A percentile compares a stretch with the other conserved stretches of the same genome.
These are phyloP conservation scores for Rhizopus arrhizus DNA, from an alignment of 371 early-diverging fungal genomes.

Conservation along the genomic window DNA sequence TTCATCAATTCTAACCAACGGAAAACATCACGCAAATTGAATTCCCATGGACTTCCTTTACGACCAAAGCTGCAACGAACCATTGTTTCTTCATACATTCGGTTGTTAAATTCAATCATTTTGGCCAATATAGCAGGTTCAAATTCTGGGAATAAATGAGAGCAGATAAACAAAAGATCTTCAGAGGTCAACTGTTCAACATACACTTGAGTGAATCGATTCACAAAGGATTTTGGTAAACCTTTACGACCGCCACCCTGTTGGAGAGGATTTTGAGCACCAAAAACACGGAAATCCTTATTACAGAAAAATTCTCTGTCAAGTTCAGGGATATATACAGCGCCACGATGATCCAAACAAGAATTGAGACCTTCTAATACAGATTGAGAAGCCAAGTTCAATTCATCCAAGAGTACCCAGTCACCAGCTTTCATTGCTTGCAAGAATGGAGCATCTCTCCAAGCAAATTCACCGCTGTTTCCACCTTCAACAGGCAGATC, in stretches of 20 bases:
- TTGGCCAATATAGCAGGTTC: slow-evolving; percentile 51
- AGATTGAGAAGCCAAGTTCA: slow-evolving; percentile 98
- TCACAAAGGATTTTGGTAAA: slow-evolving; percentile 97
- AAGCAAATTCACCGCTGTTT: slow-evolving; percentile 86
- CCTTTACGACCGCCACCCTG: slow-evolving; percentile 99
- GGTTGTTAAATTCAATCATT: slow-evolving; percentile 89
- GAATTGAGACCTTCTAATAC: slow-evolving; percentile 99
- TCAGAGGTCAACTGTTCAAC: slow-evolving; percentile 79
- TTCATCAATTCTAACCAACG: slow-evolving; percentile 89
- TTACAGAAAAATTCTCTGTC: slow-evolving; percentile 84
- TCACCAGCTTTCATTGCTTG: slow-evolving; percentile 94
- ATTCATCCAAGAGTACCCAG: slow-evolving; percentile 99
- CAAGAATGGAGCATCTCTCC: slow-evolving; percentile 97
- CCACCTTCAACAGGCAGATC: slow-evolving; percentile 95
- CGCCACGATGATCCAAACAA: slow-evolving; percentile 97
- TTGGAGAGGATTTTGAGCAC: slow-evolving; percentile 97
- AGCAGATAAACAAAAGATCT: slow-evolving; percentile 81
- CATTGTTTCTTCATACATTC: slow-evolving; percentile 86
- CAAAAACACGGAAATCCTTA: slow-evolving; percentile 93
- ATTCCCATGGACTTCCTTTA: slow-evolving; percentile 96
- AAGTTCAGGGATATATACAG: slow-evolving; percentile 94
- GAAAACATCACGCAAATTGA: slow-evolving; percentile 95
- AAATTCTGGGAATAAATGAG: slow-evolving; percentile 68
- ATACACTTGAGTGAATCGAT: slow-evolving; percentile 96
- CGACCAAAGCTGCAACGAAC: slow-evolving; percentile 77